Evolutionary conservation across 805 yeast species (phyloP), one percentile per base, ranked within the genome.

Genomic region (Metschnikowia shivogae): DNA sequence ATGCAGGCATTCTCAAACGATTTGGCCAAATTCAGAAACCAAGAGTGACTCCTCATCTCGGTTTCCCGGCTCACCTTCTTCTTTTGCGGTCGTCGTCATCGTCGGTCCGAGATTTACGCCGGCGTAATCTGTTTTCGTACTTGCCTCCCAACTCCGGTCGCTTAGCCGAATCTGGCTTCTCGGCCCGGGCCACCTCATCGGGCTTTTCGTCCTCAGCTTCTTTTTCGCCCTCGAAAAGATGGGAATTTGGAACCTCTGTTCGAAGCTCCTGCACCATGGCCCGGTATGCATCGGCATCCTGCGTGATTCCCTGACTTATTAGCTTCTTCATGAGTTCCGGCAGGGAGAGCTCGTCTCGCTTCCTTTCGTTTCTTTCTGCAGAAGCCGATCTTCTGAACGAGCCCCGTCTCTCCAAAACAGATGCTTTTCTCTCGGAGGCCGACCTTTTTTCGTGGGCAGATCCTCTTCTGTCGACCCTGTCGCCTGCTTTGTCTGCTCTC

Each of bases 181-280:
- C 43, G n/a, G 43, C 19, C 1, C n/a, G 12, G 32, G 32, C 3
- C 13, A 12, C 32, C 13, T 29, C 32, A 29, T 24, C 27, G 35
- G 14, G 13, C 13, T 19, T 34, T 14, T 13, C 44, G 11, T 42
- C 44, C 34, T 48, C 52, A 4, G 34, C 55, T 28, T 63, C 67
- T 24, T 58, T 65, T 40, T 70, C 77, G 38, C 66, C 73, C 13
- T 67, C 69, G 44, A 70, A 70, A 14, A 71, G 57, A 42, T 71
- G 74, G 1, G 71, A 53, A 43, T 63, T 60, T 8, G 55, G 49
- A 1, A 68, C 64, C 8, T 62, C 63, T 22, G 57, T 50, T 28
- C 62, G 65, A 1, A 67, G 61, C 19, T 70, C 74, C 17, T 54
- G 55, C 4, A 72, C 50, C 43, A 72, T 44, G 29, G 49, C 43